A percentile compares a stretch with the other conserved stretches of the same genome.
Evolutionary conservation across 1,284 basidiomycete genomes (phyloP).

Genomic region (Fomes fomentarius): DNA sequence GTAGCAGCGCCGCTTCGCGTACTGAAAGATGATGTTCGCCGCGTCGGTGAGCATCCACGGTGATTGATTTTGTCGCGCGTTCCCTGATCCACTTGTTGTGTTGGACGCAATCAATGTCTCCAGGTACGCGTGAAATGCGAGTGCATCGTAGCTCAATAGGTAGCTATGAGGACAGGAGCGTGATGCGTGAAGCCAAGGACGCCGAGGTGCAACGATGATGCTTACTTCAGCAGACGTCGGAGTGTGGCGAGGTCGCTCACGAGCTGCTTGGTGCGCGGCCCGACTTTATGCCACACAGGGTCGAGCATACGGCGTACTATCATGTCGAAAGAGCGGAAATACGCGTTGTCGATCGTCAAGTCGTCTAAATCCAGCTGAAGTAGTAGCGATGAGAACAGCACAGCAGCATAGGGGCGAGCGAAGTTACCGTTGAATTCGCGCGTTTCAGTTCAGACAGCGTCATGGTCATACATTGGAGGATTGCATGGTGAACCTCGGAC

Average conservation of each 20-base stretch:
- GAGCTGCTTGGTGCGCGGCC: constrained; percentile 89
- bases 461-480: constrained; percentile 93
- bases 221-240: constrained; percentile 81
- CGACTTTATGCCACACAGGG: constrained; percentile 96
- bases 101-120: constrained; percentile 89
- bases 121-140: constrained; percentile 91
- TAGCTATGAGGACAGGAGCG: constrained; percentile 52
- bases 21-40: constrained; percentile 85
- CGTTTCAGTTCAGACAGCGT: constrained; percentile 92
- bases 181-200: too few relatives aligned
- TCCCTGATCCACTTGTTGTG: constrained; percentile 54
- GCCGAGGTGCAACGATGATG: too few relatives aligned
- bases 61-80: constrained; percentile 68
- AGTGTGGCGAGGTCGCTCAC: constrained; percentile 89
- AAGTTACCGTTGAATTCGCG: constrained; percentile 74
- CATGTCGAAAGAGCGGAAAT: constrained; percentile 93
- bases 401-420: neutral
- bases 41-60: constrained; percentile 91
- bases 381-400: neutral
- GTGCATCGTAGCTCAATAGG: constrained; percentile 88
- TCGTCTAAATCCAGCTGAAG: constrained; percentile 91
- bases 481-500: constrained; percentile 90
- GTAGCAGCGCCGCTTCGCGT: constrained; percentile 84
- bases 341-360: constrained; percentile 90
- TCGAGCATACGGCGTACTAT: constrained; percentile 90